phyloP scores from a whole-genome alignment of 306 rosid species.

The Cicer chorassanicum region DNA sequence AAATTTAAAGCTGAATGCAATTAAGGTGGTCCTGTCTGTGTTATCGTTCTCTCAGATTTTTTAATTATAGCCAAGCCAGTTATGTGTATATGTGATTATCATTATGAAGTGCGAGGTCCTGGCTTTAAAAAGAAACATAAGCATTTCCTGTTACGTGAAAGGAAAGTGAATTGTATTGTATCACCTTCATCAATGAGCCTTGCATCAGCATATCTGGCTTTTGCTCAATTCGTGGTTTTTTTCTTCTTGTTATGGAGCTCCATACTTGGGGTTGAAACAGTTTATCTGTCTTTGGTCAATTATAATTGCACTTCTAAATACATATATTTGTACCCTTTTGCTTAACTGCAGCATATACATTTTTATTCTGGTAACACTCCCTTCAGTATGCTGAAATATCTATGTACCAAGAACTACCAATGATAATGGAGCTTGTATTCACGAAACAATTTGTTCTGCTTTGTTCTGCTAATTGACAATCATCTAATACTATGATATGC shows the following conservation, averaged over 20 bases:
- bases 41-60: not conserved
- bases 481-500: constrained; percentile 14
- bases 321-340: not conserved
- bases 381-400: not conserved
- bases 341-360: not conserved
- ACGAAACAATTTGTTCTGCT: not conserved
- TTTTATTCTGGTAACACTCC: not conserved
- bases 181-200: not conserved
- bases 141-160: constrained; percentile 9
- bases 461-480: constrained; percentile 2
- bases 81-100: constrained; percentile 25
- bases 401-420: not conserved
- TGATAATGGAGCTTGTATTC: not conserved
- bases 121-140: not conserved
- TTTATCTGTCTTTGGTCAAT: not conserved
- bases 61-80: constrained; percentile 5
- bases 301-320: constrained; percentile 6
- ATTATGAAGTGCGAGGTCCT: constrained; percentile 16
- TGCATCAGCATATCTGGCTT: constrained; percentile 5
- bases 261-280: not conserved
- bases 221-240: constrained; percentile 13
- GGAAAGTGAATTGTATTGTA: not conserved
- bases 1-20: constrained; percentile 16
- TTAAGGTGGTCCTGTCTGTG: not conserved
- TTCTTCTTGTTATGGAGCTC: not conserved